phyloP scores from a whole-genome alignment of 73 alveolate species.

The Paramecium primaurelia region DNA sequence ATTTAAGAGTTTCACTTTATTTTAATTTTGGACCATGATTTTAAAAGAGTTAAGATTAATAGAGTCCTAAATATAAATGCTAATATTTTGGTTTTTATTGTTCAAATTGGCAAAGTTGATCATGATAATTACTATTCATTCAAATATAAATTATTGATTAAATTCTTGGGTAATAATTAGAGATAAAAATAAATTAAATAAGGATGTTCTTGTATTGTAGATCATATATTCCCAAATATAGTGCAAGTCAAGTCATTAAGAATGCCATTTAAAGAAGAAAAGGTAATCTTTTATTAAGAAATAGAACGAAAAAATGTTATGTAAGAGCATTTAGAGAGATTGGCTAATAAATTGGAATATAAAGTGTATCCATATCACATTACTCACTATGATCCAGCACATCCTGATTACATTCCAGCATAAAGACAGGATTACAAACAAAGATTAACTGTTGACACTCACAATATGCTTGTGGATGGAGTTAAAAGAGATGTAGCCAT shows the following conservation, averaged over 20 bases:
- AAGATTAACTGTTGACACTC: slow-evolving; percentile 5
- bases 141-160: neutral
- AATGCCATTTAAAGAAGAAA: neutral
- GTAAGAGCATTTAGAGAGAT: slow-evolving; percentile 28
- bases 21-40: neutral
- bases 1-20: neutral
- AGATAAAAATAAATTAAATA: neutral
- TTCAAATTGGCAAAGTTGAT: neutral
- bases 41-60: neutral
- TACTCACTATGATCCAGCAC: slow-evolving; percentile 34
- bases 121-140: neutral
- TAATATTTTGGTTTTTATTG: neutral
- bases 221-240: neutral
- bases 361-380: slow-evolving; percentile 5
- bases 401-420: slow-evolving; percentile 41
- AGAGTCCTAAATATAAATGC: neutral
- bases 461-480: slow-evolving; percentile 51
- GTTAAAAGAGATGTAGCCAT: slow-evolving; percentile 41
- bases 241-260: neutral
- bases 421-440: slow-evolving; percentile 1
- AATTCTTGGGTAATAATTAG: neutral
- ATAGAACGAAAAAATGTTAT: neutral
- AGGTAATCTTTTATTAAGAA: neutral
- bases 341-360: slow-evolving; percentile 30
- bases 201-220: neutral